phyloP scores from a whole-genome alignment of 805 yeast species.

The Candida manassasensis region DNA sequence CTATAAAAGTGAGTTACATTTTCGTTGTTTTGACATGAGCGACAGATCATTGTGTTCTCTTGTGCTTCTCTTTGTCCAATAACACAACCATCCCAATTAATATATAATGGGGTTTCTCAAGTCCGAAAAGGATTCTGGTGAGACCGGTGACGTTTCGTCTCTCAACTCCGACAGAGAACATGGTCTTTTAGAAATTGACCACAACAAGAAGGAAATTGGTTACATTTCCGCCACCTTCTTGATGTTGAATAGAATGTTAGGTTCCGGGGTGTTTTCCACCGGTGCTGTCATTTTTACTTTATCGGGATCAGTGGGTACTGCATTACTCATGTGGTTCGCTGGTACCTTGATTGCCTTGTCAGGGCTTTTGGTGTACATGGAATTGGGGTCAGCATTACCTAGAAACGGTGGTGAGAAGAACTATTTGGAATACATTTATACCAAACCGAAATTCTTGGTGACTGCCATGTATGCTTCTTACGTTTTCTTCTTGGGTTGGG shows the following conservation, averaged over 20 bases:
- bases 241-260: conserved; percentile 65
- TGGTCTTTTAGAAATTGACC: conserved; percentile 36
- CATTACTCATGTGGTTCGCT: conserved; percentile 68
- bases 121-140: not conserved
- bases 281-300: conserved; percentile 57
- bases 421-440: conserved; percentile 67
- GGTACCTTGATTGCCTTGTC: conserved; percentile 64
- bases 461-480: conserved; percentile 63
- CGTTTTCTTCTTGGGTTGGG: conserved; percentile 77
- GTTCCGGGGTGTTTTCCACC: conserved; percentile 69
- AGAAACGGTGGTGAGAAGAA: conserved; percentile 86
- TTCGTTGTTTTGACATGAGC: too few species aligned
- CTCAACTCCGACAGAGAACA: conserved; percentile 16
- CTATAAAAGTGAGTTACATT: too few species aligned
- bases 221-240: conserved; percentile 42
- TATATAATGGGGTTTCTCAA: conserved; percentile 1
- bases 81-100: too few species aligned
- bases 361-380: conserved; percentile 65
- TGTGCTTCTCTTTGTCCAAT: too few species aligned
- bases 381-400: conserved; percentile 71
- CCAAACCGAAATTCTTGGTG: conserved; percentile 63
- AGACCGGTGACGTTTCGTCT: conserved; percentile 5
- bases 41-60: too few species aligned
- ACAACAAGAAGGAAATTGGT: conserved; percentile 43
- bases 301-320: conserved; percentile 67